A percentile compares a stretch with the other conserved stretches of the same genome.
phyloP scores from a whole-genome alignment of 2,329 filamentous ascomycete genomes.

The Trichoderma oligosporum region DNA sequence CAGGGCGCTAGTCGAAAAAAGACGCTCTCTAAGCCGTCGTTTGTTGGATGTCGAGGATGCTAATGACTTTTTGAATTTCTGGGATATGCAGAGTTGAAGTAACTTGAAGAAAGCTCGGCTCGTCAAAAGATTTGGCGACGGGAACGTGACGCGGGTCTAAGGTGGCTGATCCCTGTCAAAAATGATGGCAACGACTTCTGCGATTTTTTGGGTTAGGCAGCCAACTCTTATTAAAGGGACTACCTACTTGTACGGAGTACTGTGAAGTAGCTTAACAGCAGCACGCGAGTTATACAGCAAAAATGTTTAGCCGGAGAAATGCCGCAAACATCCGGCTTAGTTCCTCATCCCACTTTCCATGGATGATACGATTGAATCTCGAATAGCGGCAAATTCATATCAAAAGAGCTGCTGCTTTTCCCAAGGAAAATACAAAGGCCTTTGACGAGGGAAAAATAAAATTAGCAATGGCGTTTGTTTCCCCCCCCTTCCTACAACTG shows the following conservation, averaged over 20 bases:
- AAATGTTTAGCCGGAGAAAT: constrained; percentile 27
- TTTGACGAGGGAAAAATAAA: not conserved
- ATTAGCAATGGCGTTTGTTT: constrained; percentile 6
- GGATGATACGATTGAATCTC: constrained; percentile 3
- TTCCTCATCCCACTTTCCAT: constrained; percentile 21
- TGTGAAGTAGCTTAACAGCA: not conserved
- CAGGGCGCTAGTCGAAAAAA: not conserved
- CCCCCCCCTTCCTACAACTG: not conserved
- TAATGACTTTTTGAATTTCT: not conserved
- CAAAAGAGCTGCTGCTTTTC: not conserved
- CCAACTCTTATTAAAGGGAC: not conserved
- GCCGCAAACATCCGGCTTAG: constrained; percentile 22
- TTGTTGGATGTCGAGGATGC: not conserved
- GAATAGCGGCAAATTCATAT: not conserved
- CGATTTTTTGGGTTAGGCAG: not conserved
- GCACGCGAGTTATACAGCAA: not conserved
- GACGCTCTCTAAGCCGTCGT: not conserved
- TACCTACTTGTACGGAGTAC: not conserved
- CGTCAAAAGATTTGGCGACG: constrained; percentile 19
- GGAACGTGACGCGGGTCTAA: constrained; percentile 21
- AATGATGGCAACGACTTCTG: not conserved
- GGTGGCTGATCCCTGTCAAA: constrained; percentile 12
- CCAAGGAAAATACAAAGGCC: not conserved
- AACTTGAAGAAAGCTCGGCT: constrained; percentile 2
- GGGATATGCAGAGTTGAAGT: not conserved